phyloP scores from a whole-genome alignment of 2,329 filamentous ascomycete genomes.

The Alternaria sp. region DNA sequence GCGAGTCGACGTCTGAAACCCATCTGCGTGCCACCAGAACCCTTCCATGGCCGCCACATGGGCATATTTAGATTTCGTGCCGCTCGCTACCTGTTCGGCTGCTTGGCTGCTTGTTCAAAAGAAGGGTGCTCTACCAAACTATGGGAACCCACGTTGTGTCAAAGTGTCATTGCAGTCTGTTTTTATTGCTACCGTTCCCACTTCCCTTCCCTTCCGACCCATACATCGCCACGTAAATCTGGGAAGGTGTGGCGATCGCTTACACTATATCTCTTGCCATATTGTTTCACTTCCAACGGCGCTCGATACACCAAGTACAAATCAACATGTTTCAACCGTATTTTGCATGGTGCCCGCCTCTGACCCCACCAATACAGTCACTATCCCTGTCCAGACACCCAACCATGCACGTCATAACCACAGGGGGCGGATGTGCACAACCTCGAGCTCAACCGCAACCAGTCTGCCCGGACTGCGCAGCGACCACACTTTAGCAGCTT shows the following conservation, averaged over 20 bases:
- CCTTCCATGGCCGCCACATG: constrained; percentile 28
- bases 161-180: constrained; percentile 3
- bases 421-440: background rate
- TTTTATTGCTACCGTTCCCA: background rate
- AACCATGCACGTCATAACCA: constrained; percentile 9
- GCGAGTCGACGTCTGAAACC: constrained; percentile 41
- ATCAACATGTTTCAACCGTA: constrained; percentile 17
- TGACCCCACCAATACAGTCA: constrained; percentile 1
- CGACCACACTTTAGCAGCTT: background rate
- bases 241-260: background rate
- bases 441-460: background rate
- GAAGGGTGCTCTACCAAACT: constrained; percentile 4
- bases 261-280: constrained; percentile 1
- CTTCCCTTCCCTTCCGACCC: background rate
- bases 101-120: constrained; percentile 7
- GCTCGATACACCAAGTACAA: constrained; percentile 6
- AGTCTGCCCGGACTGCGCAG: background rate
- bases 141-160: constrained; percentile 5
- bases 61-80: constrained; percentile 10
- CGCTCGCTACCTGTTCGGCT: constrained; percentile 4
- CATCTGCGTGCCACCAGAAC: constrained; percentile 31
- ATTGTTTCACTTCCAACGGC: constrained; percentile 7
- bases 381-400: constrained; percentile 6
- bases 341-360: constrained; percentile 1
- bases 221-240: background rate